Conservation (phyloP, 345 rosid species). For the Chamaenerion angustifolium region DNA sequence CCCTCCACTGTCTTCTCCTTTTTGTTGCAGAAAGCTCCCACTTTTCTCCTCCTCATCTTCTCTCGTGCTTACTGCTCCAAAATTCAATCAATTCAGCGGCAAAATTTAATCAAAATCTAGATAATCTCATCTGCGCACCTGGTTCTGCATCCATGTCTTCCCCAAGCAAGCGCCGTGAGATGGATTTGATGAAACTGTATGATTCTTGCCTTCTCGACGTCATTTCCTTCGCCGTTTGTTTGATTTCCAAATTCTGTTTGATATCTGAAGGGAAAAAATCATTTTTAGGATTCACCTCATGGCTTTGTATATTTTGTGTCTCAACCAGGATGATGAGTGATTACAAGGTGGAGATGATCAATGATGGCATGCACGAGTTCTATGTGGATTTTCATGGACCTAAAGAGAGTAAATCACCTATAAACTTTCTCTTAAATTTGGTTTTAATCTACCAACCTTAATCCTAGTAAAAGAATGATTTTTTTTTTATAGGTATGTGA, state of each 20-base stretch:
- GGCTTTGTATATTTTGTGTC: constrained; percentile 8
- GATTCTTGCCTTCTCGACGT: not conserved
- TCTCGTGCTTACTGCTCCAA: no score
- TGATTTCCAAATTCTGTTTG: not conserved
- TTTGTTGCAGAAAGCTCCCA: no score
- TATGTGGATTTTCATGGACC: constrained; percentile 94
- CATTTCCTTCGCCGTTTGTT: not conserved
- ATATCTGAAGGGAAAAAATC: not conserved
- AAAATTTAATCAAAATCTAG: no score
- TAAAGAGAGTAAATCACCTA: constrained; percentile 55
- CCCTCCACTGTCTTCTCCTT: no score
- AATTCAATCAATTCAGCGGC: no score
- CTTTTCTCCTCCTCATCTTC: no score
- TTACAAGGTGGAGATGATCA: constrained; percentile 91
- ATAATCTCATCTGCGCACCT: no score
- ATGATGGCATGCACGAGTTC: constrained; percentile 95
- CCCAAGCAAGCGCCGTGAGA: constrained; percentile 94
- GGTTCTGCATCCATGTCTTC: constrained; percentile 47
- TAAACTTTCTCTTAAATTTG: constrained; percentile 11
- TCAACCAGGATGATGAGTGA: constrained; percentile 91
- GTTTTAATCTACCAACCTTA: not conserved
- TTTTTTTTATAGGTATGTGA: no score
- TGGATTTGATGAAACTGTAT: constrained; percentile 99
- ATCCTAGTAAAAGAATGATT: not conserved
- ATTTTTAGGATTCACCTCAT: not conserved